Percentiles rank a stretch among this genome's conserved stretches.
Evolutionary conservation across 2,329 filamentous ascomycete genomes (phyloP).

Genomic region (Phoma sp.): DNA sequence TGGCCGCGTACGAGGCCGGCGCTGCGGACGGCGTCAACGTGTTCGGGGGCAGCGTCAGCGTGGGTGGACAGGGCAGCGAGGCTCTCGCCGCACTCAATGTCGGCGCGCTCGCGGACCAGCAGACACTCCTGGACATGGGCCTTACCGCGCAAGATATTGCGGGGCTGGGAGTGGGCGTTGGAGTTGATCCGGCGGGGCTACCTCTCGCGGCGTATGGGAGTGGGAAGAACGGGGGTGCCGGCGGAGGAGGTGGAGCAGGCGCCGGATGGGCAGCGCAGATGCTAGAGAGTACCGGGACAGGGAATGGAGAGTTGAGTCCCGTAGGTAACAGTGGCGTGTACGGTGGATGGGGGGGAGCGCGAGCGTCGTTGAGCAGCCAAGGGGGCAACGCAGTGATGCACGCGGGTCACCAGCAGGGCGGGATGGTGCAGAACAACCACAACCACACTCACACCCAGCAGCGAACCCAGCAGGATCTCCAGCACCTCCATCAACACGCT

Average conservation of each 20-base stretch:
- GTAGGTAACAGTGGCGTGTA: too few species aligned
- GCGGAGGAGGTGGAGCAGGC: neutral
- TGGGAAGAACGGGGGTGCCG: neutral
- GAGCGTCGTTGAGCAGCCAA: too few species aligned
- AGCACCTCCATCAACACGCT: neutral
- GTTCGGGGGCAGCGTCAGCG: too few species aligned
- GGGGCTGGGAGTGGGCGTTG: conserved; percentile 11
- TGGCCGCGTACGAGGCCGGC: conserved; percentile 29
- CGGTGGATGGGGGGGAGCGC: too few species aligned
- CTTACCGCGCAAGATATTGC: conserved; percentile 22
- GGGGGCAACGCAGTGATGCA: too few species aligned
- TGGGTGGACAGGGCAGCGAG: neutral
- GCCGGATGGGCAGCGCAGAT: too few species aligned
- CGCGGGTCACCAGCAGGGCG: neutral
- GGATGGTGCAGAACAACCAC: too few species aligned
- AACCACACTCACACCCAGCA: neutral
- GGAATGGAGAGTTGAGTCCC: too few species aligned
- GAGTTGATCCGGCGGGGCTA: too few species aligned
- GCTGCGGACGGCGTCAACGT: neutral
- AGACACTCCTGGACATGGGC: conserved; percentile 21
- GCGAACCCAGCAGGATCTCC: neutral
- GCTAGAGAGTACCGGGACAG: too few species aligned
- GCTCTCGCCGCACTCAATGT: conserved; percentile 11
- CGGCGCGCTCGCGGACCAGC: conserved; percentile 27
- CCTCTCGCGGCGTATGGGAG: too few species aligned